Base-by-base conservation (phyloP, 2,329 filamentous ascomycete species). In the Calonectria hawksworthii region DNA sequence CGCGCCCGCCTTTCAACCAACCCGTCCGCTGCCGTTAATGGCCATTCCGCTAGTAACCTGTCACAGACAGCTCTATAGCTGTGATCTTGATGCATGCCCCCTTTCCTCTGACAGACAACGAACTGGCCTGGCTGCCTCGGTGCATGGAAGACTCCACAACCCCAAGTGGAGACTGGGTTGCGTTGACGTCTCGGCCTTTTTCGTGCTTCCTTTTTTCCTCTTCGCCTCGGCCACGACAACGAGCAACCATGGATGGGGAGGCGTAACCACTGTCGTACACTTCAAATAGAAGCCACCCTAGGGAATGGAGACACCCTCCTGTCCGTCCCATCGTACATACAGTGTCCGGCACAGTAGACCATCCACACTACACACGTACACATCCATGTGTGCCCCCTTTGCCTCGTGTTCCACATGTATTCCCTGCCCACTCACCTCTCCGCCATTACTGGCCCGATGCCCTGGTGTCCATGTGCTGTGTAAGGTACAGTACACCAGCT, bases 161-260 rank as follows among this genome's bases (percentile, higher is more conserved):
- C 63, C 70, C 63, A 61, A 52, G 70, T 63, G 70, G 70, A 61
- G 69, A 13, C 30, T 30, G 23, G 8, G 54, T 56, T 73, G 51
- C 28, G 64, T 73, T 64, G 54, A 73, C 65, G n/a, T 63, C 56
- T 68, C 47, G 26, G 54, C 21, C 34, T 63, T 38, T 63, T 63
- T 34, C 56, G 34, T 63, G 38, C n/a, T 28, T 63, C 34, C 56
- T 63, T 63, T 63, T 59, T 54, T 34, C 47, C 54, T 28, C 47
- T 44, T 28, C 36, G 63, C 38, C 23, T 56, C 34, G 21, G 63
- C 63, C 51, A 61, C 68, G 36, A 59, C 69, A 50, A 11, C 47
- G n/a, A 52, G 26, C 30, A 47, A 47, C 14, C 16, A 51, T 34
- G 23, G 44, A n/a, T n/a, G 36, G 16, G 38, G 51, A 70, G 44